Percentiles rank a stretch among this genome's conserved stretches.
These are phyloP conservation scores for Ascochyta koolunga DNA, from an alignment of 2,329 filamentous ascomycete genomes.

Conservation along the genomic window DNA sequence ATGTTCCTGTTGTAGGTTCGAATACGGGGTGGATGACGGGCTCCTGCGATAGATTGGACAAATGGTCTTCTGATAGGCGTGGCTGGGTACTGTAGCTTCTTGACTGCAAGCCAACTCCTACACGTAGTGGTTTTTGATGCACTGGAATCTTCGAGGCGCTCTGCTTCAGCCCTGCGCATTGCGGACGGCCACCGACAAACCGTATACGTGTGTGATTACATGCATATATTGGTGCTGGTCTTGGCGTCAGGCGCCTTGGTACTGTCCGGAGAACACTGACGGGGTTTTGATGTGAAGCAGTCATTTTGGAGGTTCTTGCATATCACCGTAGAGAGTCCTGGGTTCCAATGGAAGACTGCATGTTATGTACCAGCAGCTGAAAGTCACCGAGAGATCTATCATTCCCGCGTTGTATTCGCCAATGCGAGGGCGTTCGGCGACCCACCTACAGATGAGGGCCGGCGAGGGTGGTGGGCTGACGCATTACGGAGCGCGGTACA, in stretches of 20 bases:
- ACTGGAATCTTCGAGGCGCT: background rate
- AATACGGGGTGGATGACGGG: slow-evolving; percentile 34
- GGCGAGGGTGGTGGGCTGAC: background rate
- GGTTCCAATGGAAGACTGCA: background rate
- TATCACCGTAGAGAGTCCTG: background rate
- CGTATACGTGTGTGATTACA: background rate
- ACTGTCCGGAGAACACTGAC: background rate
- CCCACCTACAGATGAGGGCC: background rate
- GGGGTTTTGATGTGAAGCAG: no score
- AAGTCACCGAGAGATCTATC: no score
- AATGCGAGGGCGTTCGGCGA: slow-evolving; percentile 5
- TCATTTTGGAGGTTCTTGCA: no score
- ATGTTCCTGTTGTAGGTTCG: slow-evolving; percentile 58
- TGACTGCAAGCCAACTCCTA: background rate
- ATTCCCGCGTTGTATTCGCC: background rate
- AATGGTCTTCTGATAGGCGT: background rate
- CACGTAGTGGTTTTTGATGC: no score
- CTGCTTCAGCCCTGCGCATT: background rate
- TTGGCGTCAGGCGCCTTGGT: background rate
- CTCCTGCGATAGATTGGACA: background rate
- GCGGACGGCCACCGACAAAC: background rate
- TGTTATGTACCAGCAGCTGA: background rate
- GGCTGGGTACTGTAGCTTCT: background rate
- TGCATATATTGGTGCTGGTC: background rate
- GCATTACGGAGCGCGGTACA: background rate